Percentiles rank a stretch among this genome's conserved stretches.
Conservation (phyloP, 2,329 filamentous ascomycete genomes). For the Phyllosticta citriasiana region DNA sequence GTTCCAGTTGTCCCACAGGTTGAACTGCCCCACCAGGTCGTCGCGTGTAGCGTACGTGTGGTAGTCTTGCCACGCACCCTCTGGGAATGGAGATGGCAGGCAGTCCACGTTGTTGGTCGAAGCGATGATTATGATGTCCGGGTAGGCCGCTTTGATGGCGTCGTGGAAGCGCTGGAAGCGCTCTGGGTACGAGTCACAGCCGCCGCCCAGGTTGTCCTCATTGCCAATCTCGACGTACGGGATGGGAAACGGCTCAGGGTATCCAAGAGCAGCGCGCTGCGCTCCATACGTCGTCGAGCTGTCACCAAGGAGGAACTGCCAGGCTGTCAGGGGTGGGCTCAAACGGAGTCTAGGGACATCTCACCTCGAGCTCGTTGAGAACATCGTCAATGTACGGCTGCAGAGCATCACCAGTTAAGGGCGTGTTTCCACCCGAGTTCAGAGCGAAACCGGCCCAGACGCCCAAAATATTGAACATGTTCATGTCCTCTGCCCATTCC, state of each 20-base stretch:
- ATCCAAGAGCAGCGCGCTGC: conserved; percentile 48
- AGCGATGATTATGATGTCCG: conserved; percentile 47
- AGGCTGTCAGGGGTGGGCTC: background rate
- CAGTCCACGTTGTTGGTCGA: conserved; percentile 28
- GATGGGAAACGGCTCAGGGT: conserved; percentile 51
- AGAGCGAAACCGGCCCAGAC: conserved; percentile 50
- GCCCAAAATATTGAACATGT: conserved; percentile 46
- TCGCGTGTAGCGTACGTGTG: conserved; percentile 30
- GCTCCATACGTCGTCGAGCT: conserved; percentile 46
- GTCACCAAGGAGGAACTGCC: conserved; percentile 45
- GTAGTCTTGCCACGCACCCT: conserved; percentile 36
- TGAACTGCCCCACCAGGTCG: conserved; percentile 42
- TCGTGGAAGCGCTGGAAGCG: conserved; percentile 51
- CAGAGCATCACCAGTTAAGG: conserved; percentile 40
- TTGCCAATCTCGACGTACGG: conserved; percentile 58
- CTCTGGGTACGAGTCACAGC: conserved; percentile 30
- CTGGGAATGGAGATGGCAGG: conserved; percentile 11
- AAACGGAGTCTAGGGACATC: background rate
- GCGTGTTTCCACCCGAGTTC: conserved; percentile 30
- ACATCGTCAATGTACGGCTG: conserved; percentile 49
- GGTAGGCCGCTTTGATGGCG: conserved; percentile 47
- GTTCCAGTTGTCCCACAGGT: conserved; percentile 25
- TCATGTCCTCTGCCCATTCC: conserved; percentile 50
- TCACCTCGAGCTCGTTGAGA: conserved; percentile 49
- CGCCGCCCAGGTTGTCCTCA: conserved; percentile 52